Evolutionary conservation across 139 green algal genomes (phyloP), one percentile per base, ranked within the genome.

Genomic region (Klebsormidium nitens): DNA sequence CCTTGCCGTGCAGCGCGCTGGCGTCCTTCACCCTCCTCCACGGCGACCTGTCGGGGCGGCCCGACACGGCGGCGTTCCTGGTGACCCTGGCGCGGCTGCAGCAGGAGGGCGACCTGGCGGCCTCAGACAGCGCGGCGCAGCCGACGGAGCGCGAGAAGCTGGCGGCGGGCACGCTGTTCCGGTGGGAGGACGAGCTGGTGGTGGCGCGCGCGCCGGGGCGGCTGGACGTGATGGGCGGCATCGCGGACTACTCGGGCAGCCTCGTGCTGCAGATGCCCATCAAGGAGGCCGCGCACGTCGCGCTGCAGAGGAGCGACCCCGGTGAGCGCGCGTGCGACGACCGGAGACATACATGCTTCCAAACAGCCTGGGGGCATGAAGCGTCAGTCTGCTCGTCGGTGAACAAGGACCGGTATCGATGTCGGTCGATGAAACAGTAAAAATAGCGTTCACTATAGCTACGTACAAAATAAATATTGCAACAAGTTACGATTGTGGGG

Each of bases 161-260:
- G 3, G 86, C 86, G 29, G 87, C 85, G 0, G 35, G 48, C 0
- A 55, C 59, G 3, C 73, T 92, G 39, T 93, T 92, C 79, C 38
- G 50, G n/a, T 77, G 61, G 56, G 69, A 86, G 64, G 69, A 76
- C 6, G 65, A 79, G 5, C 62, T 92, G 39, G 40, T 78, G 0
- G 84, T 98, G 29, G 78, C 86, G 0, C 66, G 93, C 1, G 93
- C 93, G 1, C 93, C 93, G 0, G 93, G 93, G 0, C 72, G 93
- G 1, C 76, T 98, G 55, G 93, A 98, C 66, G 91, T 98, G 28
- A 95, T 98, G 89, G 93, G 93, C 5, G 93, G 93, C 70, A 96
- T 98, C 5, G 88, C 91, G 0, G 93, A 98, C 81, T 98, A 98
- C 84, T 88, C 67, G 40, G 94, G 93, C 36, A 80, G 74, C 5